These are phyloP conservation scores for Dothideomycetes sp. DNA, from an alignment of 2,329 filamentous ascomycete species.

Conservation along the genomic window DNA sequence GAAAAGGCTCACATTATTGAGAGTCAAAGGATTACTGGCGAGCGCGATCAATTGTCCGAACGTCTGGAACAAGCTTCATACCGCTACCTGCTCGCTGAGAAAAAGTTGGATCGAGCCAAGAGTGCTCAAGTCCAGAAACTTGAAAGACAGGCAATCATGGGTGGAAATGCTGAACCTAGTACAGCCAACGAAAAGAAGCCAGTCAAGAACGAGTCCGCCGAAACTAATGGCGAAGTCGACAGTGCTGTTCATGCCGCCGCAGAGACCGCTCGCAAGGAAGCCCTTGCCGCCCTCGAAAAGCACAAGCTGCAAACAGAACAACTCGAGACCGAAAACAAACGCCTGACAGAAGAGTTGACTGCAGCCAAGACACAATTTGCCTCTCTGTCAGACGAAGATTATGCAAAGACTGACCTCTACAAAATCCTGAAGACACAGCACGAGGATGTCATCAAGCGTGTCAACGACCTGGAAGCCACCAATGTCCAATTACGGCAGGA, in stretches of 20 bases:
- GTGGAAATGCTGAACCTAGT: conserved; percentile 40
- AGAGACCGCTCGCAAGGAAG: conserved; percentile 68
- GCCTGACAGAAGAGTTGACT: conserved; percentile 68
- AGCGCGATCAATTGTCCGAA: conserved; percentile 78
- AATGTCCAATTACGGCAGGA: conserved; percentile 81
- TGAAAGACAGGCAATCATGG: conserved; percentile 76
- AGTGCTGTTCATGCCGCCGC: conserved; percentile 54
- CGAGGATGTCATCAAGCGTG: conserved; percentile 82
- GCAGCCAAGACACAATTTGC: conserved; percentile 59
- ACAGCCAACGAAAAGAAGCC: conserved; percentile 32
- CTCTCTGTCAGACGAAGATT: conserved; percentile 81
- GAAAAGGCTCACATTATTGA: conserved; percentile 76
- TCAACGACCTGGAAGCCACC: conserved; percentile 83
- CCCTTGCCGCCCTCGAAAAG: conserved; percentile 64
- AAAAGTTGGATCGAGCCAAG: conserved; percentile 81
- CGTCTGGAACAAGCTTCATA: conserved; percentile 81
- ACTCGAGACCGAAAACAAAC: conserved; percentile 67
- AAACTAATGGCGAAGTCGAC: conserved; percentile 44
- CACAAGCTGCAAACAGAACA: conserved; percentile 82
- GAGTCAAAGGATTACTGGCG: conserved; percentile 62
- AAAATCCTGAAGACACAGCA: conserved; percentile 84
- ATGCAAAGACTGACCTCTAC: conserved; percentile 84
- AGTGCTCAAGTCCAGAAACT: conserved; percentile 85
- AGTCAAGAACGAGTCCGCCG: conserved; percentile 35
- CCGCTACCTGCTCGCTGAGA: conserved; percentile 90